Evolutionary conservation across 1,284 basidiomycete genomes (phyloP).

Genomic region (Crucibulum parvulum): DNA sequence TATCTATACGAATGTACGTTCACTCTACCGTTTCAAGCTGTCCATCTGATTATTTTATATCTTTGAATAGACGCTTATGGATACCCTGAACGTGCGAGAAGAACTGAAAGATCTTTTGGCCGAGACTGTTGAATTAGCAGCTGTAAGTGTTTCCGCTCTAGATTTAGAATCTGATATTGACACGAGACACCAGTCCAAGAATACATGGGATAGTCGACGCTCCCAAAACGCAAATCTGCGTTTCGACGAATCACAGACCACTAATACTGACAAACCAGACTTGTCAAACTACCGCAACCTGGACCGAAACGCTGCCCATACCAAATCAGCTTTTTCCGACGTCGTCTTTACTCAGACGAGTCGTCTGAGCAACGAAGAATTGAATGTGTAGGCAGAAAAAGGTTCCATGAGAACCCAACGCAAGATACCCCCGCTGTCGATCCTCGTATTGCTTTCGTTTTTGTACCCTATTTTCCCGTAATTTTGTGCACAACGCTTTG

Average conservation of each 20-base stretch:
- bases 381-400: no score
- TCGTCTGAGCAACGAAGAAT: no score
- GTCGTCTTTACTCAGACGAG: neutral
- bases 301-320: neutral
- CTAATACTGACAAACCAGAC: no score
- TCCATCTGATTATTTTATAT: neutral
- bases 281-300: no score
- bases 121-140: neutral
- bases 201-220: no score
- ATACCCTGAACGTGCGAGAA: conserved; percentile 18
- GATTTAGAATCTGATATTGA: neutral
- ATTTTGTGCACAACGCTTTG: no score
- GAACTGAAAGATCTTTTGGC: conserved; percentile 13
- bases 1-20: conserved; percentile 19
- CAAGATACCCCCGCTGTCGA: no score
- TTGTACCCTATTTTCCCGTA: no score
- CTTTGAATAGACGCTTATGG: conserved; percentile 18
- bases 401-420: no score
- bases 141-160: neutral
- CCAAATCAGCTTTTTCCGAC: neutral
- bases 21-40: neutral
- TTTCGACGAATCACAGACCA: no score
- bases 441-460: no score
- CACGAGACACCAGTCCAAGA: neutral
- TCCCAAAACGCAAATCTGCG: no score